Percentiles rank a stretch among this genome's conserved stretches.
Conservation (phyloP, 441 rosid genomes). For the Populus hybrid region DNA sequence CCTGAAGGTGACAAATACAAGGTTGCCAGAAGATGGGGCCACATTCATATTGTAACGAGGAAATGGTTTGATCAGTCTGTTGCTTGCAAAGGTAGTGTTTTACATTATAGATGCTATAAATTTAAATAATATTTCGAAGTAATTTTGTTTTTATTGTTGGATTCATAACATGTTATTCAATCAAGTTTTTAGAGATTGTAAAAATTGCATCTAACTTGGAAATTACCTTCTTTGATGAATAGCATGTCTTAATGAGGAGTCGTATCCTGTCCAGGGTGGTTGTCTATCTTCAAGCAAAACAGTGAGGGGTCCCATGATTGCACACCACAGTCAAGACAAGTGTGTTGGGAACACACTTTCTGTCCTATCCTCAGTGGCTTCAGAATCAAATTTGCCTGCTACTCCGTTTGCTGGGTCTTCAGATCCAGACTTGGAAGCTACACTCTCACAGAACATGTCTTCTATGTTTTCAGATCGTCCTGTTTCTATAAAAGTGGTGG, state of each 20-base stretch:
- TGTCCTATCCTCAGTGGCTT: conserved; percentile 32
- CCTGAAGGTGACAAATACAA: conserved; percentile 94
- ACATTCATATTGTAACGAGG: conserved; percentile 70
- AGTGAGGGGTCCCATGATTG: conserved; percentile 29
- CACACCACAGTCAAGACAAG: conserved; percentile 57
- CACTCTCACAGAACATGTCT: conserved; percentile 66
- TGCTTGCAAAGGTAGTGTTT: conserved; percentile 69
- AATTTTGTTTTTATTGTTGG: neutral
- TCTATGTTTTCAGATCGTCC: conserved; percentile 55
- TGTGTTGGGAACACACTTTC: conserved; percentile 37
- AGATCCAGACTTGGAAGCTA: conserved; percentile 74
- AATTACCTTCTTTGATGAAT: conserved; percentile 36
- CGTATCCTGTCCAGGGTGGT: conserved; percentile 72
- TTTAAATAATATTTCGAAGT: conserved; percentile 3
- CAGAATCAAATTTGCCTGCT: conserved; percentile 48
- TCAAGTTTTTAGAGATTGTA: conserved; percentile 14
- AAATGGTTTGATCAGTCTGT: conserved; percentile 94
- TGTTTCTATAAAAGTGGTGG: conserved; percentile 37
- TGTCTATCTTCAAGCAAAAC: conserved; percentile 45
- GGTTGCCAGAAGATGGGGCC: conserved; percentile 96
- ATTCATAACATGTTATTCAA: neutral
- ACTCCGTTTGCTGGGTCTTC: conserved; percentile 37
- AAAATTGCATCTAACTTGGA: conserved; percentile 30
- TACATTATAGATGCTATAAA: conserved; percentile 10
- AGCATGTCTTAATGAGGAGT: conserved; percentile 94